Evolutionary conservation across 768 basidiomycete genomes (phyloP), one percentile per base, ranked within the genome.

Genomic region (Rhodotorula toruloides): DNA sequence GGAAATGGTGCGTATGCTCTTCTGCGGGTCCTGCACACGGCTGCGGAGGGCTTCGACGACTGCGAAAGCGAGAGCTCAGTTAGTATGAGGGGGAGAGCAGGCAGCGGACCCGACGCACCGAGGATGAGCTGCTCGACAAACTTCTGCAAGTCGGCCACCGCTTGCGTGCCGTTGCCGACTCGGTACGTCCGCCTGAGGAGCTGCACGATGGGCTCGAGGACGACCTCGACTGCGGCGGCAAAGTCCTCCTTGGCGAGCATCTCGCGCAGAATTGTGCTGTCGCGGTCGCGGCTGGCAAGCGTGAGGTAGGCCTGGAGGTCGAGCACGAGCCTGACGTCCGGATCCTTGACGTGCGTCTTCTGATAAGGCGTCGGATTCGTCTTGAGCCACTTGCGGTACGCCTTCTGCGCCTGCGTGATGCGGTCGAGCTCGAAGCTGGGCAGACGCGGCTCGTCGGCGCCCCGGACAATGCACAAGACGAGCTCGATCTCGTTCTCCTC

Each of bases 401-500:
- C 50, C 27, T 48, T 49, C 22, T 48, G 36, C 8, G 63, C 53
- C 7, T 44, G 34, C 27, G 52, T 50, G 40, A 70, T 54, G 17
- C 63, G 68, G 25, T 64, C 63, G 14, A 70, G 63, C 29, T 65
- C 63, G 55, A 46, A 58, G 11, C 37, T 46, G 2, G 58, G 63
- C 11, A 70, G 61, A 19, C 64, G 69, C 25, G 69, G 69, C 53
- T 66, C 64, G 50, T 70, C 68, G 43, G 60, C 60, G 13, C 69
- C 69, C 19, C 69, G 69, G 25, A 70, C 56, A 60, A 70, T 70
- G 40, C 64, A 63, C 29, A 70, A 52, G n/a, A 70, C 69, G 39
- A 70, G 63, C 27, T 65, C 64, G 57, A 70, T 54, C 34, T 60
- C 53, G 57, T 63, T 61, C 36, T 65, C 69, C 40, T 49, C 63